Evolutionary conservation across 2,329 filamentous ascomycete species (phyloP).

Genomic region (Bipolaris sorokiniana): DNA sequence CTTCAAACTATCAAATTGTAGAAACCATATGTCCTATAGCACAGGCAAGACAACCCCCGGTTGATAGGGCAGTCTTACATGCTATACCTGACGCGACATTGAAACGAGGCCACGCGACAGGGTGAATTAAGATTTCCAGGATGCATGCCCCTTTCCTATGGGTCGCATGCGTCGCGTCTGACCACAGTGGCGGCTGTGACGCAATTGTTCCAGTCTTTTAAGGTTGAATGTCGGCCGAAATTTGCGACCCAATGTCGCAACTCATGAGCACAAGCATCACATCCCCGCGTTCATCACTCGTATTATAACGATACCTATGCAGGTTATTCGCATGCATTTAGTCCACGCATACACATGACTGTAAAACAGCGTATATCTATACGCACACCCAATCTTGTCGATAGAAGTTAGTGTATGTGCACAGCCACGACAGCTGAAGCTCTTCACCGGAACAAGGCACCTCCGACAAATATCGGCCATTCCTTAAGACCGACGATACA

Average conservation of each 20-base stretch:
- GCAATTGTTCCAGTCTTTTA: neutral
- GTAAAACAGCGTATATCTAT: neutral
- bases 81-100: conserved; percentile 6
- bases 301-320: neutral
- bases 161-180: neutral
- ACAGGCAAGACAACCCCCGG: neutral
- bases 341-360: neutral
- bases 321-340: neutral
- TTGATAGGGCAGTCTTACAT: conserved; percentile 8
- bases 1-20: neutral
- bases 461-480: neutral
- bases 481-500: neutral
- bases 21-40: neutral
- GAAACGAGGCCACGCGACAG: conserved; percentile 8
- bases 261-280: neutral
- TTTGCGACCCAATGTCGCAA: neutral
- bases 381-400: neutral
- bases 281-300: conserved; percentile 1
- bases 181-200: neutral
- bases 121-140: neutral
- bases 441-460: neutral
- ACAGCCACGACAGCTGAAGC: neutral
- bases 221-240: neutral
- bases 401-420: neutral
- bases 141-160: neutral